Conservation (phyloP, 805 yeast genomes). For the Novakomyces olei region DNA sequence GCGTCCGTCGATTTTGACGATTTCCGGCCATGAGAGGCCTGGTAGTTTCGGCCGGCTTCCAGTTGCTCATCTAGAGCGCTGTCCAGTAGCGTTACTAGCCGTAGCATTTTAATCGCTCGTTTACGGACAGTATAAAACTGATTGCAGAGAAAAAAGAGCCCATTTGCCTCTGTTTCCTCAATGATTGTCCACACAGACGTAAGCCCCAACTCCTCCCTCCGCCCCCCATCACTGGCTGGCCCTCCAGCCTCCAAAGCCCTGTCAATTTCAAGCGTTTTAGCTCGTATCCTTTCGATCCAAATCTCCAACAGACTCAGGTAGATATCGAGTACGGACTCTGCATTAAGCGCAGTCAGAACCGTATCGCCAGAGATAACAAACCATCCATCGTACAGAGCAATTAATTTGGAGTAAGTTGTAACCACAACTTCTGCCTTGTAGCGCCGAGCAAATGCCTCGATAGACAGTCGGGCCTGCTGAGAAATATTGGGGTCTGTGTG, state of each 20-base stretch:
- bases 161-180: constrained; percentile 92
- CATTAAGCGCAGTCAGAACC: background rate
- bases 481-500: constrained; percentile 45
- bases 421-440: constrained; percentile 29
- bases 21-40: background rate
- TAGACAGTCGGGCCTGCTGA: constrained; percentile 36
- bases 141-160: constrained; percentile 72
- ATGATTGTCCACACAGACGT: constrained; percentile 62
- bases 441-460: constrained; percentile 52
- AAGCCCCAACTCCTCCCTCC: constrained; percentile 47
- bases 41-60: constrained; percentile 6
- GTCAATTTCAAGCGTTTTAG: constrained; percentile 13
- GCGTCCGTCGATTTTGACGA: background rate
- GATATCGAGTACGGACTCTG: constrained; percentile 17
- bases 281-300: constrained; percentile 53
- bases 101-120: constrained; percentile 50
- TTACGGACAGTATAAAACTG: constrained; percentile 59
- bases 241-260: constrained; percentile 8
- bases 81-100: constrained; percentile 71
- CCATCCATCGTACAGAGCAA: constrained; percentile 63
- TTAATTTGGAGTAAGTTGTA: constrained; percentile 53
- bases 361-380: constrained; percentile 10
- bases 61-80: constrained; percentile 44
- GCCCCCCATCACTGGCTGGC: too few relatives aligned
- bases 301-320: constrained; percentile 61